Evolutionary conservation across 2,329 filamentous ascomycete genomes (phyloP), one percentile per base, ranked within the genome.

Genomic region (Fusarium nisikadoi): DNA sequence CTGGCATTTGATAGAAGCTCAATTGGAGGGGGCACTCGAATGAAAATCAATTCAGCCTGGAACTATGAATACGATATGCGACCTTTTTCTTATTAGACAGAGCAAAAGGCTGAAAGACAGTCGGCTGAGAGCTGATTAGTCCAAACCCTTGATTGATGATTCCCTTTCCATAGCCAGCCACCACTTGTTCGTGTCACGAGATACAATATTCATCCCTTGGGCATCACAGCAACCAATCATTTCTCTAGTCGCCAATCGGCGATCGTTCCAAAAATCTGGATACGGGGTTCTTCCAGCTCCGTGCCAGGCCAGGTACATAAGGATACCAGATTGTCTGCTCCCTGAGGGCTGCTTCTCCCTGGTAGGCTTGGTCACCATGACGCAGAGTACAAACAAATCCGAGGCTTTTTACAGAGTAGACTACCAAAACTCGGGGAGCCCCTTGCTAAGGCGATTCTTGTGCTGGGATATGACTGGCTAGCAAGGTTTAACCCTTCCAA

Each of bases 81-180:
- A 46, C 14, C n/a, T 20, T 57, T 50, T 71, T 49, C 33, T 38
- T n/a, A 35, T 17, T 29, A 25, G n/a, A 20, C 33, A 31, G 33
- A 47, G n/a, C 13, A 25, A 45, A 11, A 38, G 39, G 41, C 58
- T 39, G 17, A 4, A 31, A 25, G 23, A 41, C 31, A 38, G 1
- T 20, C 39, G 17, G n/a, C 41, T 42, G 31, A 54, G 50, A 33
- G 55, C 27, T 54, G 20, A 33, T 43, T 63, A 45, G 54, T 29
- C 54, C n/a, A 71, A 61, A 47, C 43, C 50, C 35, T 62, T 66
- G 50, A 58, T 62, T 42, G 35, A n/a, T 42, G 49, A 33, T 38
- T 43, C n/a, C 46, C n/a, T 58, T 56, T 38, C 36, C 27, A 42
- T 23, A 16, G 45, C 65, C 70, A 73, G 46, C 62, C 70, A 71